Evolutionary conservation across 805 yeast species (phyloP).

Genomic region (Starmerella floricola): DNA sequence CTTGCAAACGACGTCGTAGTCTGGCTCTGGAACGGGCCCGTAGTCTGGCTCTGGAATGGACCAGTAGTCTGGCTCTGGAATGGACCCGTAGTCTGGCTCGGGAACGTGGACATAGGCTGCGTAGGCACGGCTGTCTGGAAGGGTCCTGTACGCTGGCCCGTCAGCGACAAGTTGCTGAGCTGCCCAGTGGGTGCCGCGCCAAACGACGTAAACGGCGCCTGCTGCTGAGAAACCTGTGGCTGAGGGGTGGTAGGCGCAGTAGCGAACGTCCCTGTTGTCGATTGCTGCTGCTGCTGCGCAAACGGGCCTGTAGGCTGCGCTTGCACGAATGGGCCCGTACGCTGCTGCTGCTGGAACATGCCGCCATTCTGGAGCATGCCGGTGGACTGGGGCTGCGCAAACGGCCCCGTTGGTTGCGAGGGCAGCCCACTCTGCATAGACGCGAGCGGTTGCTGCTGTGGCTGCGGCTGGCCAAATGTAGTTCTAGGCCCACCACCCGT

Average conservation of each 20-base stretch:
- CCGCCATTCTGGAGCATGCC: conserved; percentile 6
- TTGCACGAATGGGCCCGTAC: conserved; percentile 19
- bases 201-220: conserved; percentile 1
- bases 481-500: too few relatives aligned
- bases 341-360: neutral
- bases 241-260: neutral
- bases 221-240: conserved; percentile 2
- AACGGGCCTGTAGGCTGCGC: conserved; percentile 19
- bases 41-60: conserved; percentile 28
- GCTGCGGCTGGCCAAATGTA: neutral
- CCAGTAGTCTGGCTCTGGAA: conserved; percentile 20
- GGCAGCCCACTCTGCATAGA: neutral
- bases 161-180: neutral
- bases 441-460: neutral
- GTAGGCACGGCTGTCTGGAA: conserved; percentile 12
- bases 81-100: conserved; percentile 1
- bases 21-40: conserved; percentile 20
- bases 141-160: conserved; percentile 15
- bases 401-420: neutral
- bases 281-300: conserved; percentile 5
- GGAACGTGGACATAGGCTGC: conserved; percentile 15
- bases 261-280: conserved; percentile 11
- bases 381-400: conserved; percentile 13
- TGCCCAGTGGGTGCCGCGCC: neutral
- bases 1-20: conserved; percentile 4